Evolutionary conservation across 352 stramenopile genomes (phyloP).

Genomic region (Albugo laibachii): DNA sequence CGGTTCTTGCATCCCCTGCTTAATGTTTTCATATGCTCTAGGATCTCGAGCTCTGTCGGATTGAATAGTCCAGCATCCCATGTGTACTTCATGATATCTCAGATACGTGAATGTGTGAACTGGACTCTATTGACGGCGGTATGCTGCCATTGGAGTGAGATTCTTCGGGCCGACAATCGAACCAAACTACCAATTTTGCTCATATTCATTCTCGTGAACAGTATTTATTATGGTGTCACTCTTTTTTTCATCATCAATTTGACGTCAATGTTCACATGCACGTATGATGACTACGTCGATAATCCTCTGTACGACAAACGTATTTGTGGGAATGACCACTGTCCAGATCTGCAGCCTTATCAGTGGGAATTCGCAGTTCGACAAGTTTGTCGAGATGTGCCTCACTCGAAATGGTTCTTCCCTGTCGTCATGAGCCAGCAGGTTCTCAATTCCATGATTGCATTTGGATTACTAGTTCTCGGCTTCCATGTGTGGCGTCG

Average conservation of each 20-base stretch:
- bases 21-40: too few species aligned
- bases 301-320: conserved; percentile 52
- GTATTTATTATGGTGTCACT: conserved; percentile 33
- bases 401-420: conserved; percentile 39
- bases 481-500: conserved; percentile 48
- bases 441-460: conserved; percentile 38
- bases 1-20: conserved; percentile 12
- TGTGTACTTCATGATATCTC: conserved; percentile 51
- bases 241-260: conserved; percentile 57
- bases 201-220: conserved; percentile 47
- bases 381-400: conserved; percentile 18
- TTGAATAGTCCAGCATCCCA: conserved; percentile 6
- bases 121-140: conserved; percentile 78
- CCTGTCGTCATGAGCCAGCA: conserved; percentile 23
- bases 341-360: conserved; percentile 50
- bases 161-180: conserved; percentile 46
- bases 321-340: conserved; percentile 58
- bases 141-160: conserved; percentile 67
- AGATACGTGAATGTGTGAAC: conserved; percentile 47
- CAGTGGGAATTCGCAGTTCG: conserved; percentile 59
- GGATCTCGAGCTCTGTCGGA: too few species aligned
- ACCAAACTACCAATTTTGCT: conserved; percentile 41
- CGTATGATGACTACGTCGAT: conserved; percentile 76
- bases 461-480: conserved; percentile 37
- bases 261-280: conserved; percentile 64